A percentile compares a stretch with the other conserved stretches of the same genome.
Conservation (phyloP, 768 basidiomycete genomes). For the Boletus pseudo-olivaceus region DNA sequence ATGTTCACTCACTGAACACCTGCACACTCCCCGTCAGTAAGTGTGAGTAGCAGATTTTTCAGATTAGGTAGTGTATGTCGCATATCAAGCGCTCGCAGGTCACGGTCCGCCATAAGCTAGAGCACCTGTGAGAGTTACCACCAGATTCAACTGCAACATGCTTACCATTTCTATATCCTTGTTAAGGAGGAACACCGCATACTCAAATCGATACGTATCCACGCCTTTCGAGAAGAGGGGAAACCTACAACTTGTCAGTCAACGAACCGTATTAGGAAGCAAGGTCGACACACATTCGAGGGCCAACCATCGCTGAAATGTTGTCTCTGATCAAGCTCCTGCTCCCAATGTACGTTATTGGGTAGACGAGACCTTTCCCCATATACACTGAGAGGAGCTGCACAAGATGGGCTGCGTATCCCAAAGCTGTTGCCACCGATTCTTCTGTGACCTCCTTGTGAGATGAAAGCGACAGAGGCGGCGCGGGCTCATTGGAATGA, state of each 20-base stretch:
- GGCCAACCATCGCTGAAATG: slow-evolving; percentile 93
- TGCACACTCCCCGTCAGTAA: slow-evolving; percentile 66
- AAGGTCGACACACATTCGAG: slow-evolving; percentile 70
- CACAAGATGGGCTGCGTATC: slow-evolving; percentile 84
- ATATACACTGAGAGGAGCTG: slow-evolving; percentile 79
- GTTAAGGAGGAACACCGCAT: slow-evolving; percentile 94
- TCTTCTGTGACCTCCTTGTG: slow-evolving; percentile 80
- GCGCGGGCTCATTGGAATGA: slow-evolving; percentile 71
- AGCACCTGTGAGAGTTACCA: slow-evolving; percentile 5
- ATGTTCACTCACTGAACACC: slow-evolving; percentile 41
- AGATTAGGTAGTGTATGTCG: slow-evolving; percentile 96
- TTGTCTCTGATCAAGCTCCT: slow-evolving; percentile 88
- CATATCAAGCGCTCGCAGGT: slow-evolving; percentile 86
- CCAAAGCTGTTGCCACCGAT: slow-evolving; percentile 81
- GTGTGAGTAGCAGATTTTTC: slow-evolving; percentile 85
- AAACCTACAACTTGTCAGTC: slow-evolving; percentile 56
- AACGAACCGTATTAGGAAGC: neutral
- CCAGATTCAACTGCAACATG: neutral
- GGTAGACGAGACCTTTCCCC: slow-evolving; percentile 77
- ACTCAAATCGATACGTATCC: slow-evolving; percentile 96
- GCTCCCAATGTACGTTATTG: slow-evolving; percentile 87
- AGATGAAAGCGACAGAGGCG: slow-evolving; percentile 66
- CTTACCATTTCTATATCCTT: slow-evolving; percentile 93
- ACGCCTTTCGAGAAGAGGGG: slow-evolving; percentile 93
- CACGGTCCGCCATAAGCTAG: slow-evolving; percentile 89